Conservation (phyloP, 1,284 basidiomycete species). For the Ceratobasidium sp. region DNA sequence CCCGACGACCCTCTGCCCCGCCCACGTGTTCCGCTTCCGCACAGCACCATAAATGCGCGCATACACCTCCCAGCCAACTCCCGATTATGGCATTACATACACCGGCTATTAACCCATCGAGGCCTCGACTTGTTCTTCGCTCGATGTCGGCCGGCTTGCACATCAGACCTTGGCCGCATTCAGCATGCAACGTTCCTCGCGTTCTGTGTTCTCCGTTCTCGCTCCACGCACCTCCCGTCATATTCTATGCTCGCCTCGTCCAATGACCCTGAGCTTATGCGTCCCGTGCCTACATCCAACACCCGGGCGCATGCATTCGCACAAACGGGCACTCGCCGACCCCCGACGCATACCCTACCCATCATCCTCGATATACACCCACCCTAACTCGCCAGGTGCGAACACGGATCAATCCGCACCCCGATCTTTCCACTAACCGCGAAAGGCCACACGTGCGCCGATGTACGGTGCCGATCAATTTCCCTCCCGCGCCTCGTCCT, state of each 20-base stretch:
- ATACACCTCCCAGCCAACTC: not conserved
- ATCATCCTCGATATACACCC: too few species aligned
- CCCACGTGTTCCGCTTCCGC: constrained; percentile 2
- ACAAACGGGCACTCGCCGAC: too few species aligned
- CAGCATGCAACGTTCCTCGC: not conserved
- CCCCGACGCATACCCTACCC: too few species aligned
- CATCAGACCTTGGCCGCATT: constrained; percentile 24
- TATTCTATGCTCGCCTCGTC: not conserved
- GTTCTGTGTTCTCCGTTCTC: too few species aligned
- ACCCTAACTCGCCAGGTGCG: too few species aligned
- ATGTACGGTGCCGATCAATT: constrained; percentile 1
- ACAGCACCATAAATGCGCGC: not conserved
- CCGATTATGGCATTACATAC: not conserved
- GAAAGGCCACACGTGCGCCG: constrained; percentile 23
- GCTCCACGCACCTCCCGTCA: too few species aligned
- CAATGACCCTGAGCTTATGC: not conserved
- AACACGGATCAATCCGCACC: constrained; percentile 42
- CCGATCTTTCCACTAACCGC: constrained; percentile 24
- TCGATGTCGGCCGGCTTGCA: constrained; percentile 12
- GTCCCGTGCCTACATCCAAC: too few species aligned
- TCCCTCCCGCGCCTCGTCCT: too few species aligned
- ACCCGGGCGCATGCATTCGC: too few species aligned
- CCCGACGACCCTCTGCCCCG: constrained; percentile 11
- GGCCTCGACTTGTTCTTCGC: constrained; percentile 10
- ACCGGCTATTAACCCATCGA: constrained; percentile 11